These are phyloP conservation scores for Apiospora malaysiana DNA, from an alignment of 2,329 filamentous ascomycete genomes.

Conservation along the genomic window DNA sequence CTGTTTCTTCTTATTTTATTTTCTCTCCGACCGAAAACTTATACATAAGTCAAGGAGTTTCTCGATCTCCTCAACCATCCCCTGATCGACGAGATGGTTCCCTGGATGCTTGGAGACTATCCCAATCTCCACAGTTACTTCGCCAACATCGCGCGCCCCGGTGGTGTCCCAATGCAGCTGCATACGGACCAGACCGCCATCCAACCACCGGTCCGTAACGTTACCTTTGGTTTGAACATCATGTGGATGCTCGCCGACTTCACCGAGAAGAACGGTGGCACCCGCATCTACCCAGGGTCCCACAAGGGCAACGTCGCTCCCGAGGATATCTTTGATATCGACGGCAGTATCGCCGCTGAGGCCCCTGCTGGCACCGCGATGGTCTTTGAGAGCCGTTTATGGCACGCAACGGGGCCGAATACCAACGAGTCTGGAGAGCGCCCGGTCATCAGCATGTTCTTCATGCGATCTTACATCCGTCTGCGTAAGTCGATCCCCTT, in stretches of 20 bases:
- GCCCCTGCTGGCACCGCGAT: constrained; percentile 36
- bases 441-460: constrained; percentile 32
- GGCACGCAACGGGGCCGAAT: constrained; percentile 39
- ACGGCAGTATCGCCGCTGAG: constrained; percentile 33
- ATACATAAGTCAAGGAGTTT: neutral
- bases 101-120: constrained; percentile 37
- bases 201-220: constrained; percentile 32
- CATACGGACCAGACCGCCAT: constrained; percentile 37
- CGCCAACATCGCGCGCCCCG: constrained; percentile 39
- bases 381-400: constrained; percentile 37
- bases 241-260: constrained; percentile 39
- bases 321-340: constrained; percentile 31
- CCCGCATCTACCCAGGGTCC: constrained; percentile 36
- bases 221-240: constrained; percentile 35
- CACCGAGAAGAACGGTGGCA: constrained; percentile 39
- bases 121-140: constrained; percentile 36
- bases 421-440: constrained; percentile 1
- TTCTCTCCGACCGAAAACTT: neutral
- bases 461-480: constrained; percentile 38
- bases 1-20: neutral
- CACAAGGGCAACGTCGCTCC: constrained; percentile 33
- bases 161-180: constrained; percentile 35
- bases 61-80: constrained; percentile 37
- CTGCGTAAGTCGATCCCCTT: neutral
- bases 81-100: constrained; percentile 35